phyloP scores from a whole-genome alignment of 805 yeast genomes.

The Yarrowia sp. region DNA sequence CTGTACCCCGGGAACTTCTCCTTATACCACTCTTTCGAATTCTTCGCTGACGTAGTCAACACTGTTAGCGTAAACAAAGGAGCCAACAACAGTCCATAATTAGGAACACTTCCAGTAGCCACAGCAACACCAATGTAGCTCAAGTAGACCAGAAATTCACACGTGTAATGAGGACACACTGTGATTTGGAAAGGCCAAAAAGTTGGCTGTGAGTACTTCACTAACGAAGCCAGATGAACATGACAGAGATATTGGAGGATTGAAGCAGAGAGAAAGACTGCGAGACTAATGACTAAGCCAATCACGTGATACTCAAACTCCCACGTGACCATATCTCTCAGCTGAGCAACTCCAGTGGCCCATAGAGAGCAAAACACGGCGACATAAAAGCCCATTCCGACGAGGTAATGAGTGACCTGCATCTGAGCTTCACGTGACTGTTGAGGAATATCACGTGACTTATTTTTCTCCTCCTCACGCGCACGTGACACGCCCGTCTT shows the following conservation, averaged over 20 bases:
- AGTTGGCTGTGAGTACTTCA: conserved; percentile 8
- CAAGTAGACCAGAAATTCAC: background rate
- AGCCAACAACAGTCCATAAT: background rate
- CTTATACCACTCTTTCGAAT: conserved; percentile 8
- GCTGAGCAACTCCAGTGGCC: background rate
- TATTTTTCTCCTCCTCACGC: background rate
- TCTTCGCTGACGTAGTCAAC: background rate
- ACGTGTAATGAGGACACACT: conserved; percentile 21
- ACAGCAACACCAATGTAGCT: background rate
- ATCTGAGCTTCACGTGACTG: background rate
- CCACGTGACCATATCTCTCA: background rate
- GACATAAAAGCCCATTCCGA: conserved; percentile 12
- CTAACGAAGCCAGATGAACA: background rate
- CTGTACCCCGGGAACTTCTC: conserved; percentile 4
- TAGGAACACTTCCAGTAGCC: background rate
- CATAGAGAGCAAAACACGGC: conserved; percentile 10
- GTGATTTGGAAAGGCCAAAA: conserved; percentile 9
- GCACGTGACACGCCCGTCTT: background rate
- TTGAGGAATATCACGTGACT: background rate
- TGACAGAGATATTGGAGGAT: background rate
- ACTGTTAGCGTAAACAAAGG: background rate
- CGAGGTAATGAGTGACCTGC: conserved; percentile 8
- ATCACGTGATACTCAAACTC: background rate
- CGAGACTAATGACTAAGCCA: background rate
- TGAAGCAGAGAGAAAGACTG: background rate